Base-by-base conservation (phyloP, 1,284 basidiomycete genomes). In the Porogramme epimiltina region DNA sequence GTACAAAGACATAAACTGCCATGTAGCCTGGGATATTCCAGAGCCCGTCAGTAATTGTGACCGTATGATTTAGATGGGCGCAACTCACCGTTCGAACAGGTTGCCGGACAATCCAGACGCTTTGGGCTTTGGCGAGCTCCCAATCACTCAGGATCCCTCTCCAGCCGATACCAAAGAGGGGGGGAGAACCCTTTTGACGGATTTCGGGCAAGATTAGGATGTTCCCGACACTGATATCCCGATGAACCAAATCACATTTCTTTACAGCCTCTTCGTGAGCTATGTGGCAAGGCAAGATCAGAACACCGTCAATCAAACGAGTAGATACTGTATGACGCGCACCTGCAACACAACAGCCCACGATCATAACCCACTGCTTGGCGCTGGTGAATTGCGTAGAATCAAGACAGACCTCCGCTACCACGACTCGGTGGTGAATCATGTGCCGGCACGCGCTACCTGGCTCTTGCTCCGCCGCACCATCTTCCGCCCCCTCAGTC, bases 221-320 rank as follows among this genome's bases (percentile, higher is more conserved):
- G 36, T 58, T 58, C 5, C 53, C 53, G 1, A 4, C 40, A 38
- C 56, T 58, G 24, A 58, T 40, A 15, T 58, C 56, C 4, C 56
- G 47, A 18, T 58, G 56, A 1, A 55, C 16, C 34, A 37, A 13
- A 4, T 9, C 5, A 16, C 34, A 37, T 6, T 37, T 37, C n/a
- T 37, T 16, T 6, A 13, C 34, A 9, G 9, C 34, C 9, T 13
- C 34, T 6, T 37, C 34, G 13, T 37, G 34, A 37, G 34, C 34
- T 37, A 37, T 9, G 10, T 9, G n/a, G n/a, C 9, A 37, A n/a
- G 8, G 5, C 28, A 5, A 13, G n/a, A 37, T 37, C 9, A 37
- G 34, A 10, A 37, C 16, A 9, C n/a, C 13, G 34, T 6, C 6
- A 6, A 16, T 9, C 5, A 18, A 9, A 18, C n/a, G 34, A 10